These are phyloP conservation scores for Gracilaria caudata DNA, from an alignment of 23 red algal species.

Conservation along the genomic window DNA sequence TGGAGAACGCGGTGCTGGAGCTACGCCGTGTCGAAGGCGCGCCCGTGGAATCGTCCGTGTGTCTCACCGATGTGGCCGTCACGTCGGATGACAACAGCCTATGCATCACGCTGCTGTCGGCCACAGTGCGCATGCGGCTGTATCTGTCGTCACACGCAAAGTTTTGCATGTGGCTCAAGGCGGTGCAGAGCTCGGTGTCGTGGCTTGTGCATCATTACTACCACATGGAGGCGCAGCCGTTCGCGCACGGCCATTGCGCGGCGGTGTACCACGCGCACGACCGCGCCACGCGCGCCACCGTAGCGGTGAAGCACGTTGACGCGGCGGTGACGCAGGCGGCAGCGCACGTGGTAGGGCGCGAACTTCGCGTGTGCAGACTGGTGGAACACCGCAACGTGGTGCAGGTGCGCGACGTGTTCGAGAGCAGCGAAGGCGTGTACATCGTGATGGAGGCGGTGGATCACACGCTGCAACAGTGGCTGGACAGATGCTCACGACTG, in stretches of 20 bases:
- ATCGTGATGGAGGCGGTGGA: slow-evolving; percentile 46
- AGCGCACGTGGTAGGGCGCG: slow-evolving; percentile 27
- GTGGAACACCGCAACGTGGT: slow-evolving; percentile 29
- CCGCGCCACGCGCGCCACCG: background rate
- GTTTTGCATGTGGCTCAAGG: slow-evolving; percentile 9
- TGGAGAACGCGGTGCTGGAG: slow-evolving; percentile 27
- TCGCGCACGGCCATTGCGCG: background rate
- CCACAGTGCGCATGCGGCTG: background rate
- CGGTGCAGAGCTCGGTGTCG: background rate
- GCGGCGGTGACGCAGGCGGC: background rate
- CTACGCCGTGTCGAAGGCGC: background rate
- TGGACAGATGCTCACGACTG: background rate
- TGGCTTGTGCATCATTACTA: slow-evolving; percentile 1
- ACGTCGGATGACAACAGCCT: background rate
- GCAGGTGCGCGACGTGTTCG: slow-evolving; percentile 57
- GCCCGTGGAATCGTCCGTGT: background rate
- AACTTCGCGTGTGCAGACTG: slow-evolving; percentile 24
- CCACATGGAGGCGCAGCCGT: background rate
- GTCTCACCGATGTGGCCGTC: background rate
- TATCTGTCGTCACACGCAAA: slow-evolving; percentile 5
- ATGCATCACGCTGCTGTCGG: background rate
- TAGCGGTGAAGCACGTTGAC: slow-evolving; percentile 2
- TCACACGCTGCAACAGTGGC: slow-evolving; percentile 3
- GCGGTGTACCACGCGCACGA: background rate
- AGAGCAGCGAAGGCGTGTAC: background rate